Evolutionary conservation across 345 rosid species (phyloP).

Genomic region (Chamaenerion angustifolium): DNA sequence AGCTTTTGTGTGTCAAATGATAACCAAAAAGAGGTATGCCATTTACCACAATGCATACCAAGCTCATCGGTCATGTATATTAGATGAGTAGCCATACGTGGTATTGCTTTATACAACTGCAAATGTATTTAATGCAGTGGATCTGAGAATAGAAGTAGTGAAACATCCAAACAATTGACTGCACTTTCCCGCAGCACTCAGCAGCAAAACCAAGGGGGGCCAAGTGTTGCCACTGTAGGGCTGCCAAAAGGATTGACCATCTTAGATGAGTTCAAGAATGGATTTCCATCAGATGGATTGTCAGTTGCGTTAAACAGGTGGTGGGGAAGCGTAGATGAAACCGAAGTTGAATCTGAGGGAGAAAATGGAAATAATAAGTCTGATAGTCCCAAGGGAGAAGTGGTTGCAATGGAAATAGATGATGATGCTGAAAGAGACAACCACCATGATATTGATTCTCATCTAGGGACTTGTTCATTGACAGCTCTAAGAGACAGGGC

Average conservation of each 20-base stretch:
- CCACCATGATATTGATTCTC: too few relatives aligned
- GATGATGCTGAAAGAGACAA: too few relatives aligned
- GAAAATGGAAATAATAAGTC: slow-evolving; percentile 10
- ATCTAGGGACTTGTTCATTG: slow-evolving; percentile 19
- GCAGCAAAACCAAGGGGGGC: slow-evolving; percentile 15
- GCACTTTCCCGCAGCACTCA: slow-evolving; percentile 13
- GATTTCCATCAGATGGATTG: slow-evolving; percentile 61
- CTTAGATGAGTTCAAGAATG: slow-evolving; percentile 52
- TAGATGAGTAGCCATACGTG: too few relatives aligned
- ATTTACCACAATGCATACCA: too few relatives aligned
- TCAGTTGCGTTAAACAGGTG: slow-evolving; percentile 37
- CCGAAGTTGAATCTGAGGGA: slow-evolving; percentile 12
- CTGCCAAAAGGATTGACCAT: slow-evolving; percentile 19
- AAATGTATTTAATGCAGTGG: slow-evolving; percentile 12
- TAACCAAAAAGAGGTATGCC: too few relatives aligned
- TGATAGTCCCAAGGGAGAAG: neutral
- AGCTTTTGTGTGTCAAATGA: too few relatives aligned
- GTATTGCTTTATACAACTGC: too few relatives aligned
- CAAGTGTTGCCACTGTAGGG: slow-evolving; percentile 11
- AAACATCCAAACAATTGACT: slow-evolving; percentile 15
- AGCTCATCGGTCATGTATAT: too few relatives aligned
- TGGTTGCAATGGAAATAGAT: too few relatives aligned
- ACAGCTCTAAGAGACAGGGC: slow-evolving; percentile 30
- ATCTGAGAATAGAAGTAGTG: slow-evolving; percentile 14
- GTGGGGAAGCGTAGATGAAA: slow-evolving; percentile 44